These are phyloP conservation scores for Colletotrichum sp. DNA, from an alignment of 2,329 filamentous ascomycete species.

Conservation along the genomic window DNA sequence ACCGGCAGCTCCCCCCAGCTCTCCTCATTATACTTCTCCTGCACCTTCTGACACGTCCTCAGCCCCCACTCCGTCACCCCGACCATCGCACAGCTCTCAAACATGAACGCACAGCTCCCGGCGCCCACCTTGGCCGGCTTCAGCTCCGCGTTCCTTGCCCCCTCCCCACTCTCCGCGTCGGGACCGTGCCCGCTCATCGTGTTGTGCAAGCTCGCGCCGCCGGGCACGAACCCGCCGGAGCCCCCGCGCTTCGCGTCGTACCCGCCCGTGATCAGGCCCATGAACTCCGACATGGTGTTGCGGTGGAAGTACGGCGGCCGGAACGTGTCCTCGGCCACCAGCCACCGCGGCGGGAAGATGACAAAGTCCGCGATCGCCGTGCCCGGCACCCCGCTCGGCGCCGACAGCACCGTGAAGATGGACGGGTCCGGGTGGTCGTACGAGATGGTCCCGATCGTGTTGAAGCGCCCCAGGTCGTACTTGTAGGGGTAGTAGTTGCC, in stretches of 20 bases:
- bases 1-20: conserved; percentile 76
- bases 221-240: conserved; percentile 59
- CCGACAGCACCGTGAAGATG: conserved; percentile 76
- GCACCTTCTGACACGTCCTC: conserved; percentile 61
- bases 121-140: conserved; percentile 62
- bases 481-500: conserved; percentile 83
- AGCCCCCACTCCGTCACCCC: conserved; percentile 75
- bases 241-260: conserved; percentile 67
- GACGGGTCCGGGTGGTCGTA: conserved; percentile 81
- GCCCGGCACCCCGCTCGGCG: conserved; percentile 62
- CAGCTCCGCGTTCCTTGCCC: conserved; percentile 59
- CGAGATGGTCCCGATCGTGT: conserved; percentile 73
- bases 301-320: conserved; percentile 76
- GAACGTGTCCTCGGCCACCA: conserved; percentile 73
- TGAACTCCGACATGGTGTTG: conserved; percentile 71
- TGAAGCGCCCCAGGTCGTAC: conserved; percentile 81
- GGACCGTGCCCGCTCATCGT: conserved; percentile 73
- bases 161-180: conserved; percentile 61
- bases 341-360: conserved; percentile 75
- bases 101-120: conserved; percentile 72
- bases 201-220: conserved; percentile 69
- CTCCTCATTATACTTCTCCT: conserved; percentile 77
- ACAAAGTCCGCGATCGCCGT: conserved; percentile 75
- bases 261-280: conserved; percentile 62
- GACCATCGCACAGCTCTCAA: conserved; percentile 72